Conservation (phyloP, 306 rosid genomes). For the Pyrus communis region DNA sequence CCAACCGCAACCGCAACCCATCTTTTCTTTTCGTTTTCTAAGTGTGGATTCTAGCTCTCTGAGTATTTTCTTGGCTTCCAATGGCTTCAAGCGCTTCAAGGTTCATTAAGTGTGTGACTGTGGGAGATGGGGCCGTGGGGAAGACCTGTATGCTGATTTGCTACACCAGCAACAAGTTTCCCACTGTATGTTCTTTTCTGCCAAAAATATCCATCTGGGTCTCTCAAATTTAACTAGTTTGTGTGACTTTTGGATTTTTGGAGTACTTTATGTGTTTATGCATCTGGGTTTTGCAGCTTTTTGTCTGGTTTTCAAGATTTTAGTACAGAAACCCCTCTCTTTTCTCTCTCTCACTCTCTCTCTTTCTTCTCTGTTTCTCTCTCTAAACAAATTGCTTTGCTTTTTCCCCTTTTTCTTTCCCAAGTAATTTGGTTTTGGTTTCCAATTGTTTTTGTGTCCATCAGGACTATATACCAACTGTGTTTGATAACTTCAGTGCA, state of each 20-base stretch:
- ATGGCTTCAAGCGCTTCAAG: constrained; percentile 81
- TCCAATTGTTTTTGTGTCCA: neutral
- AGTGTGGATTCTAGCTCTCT: neutral
- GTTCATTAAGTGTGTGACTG: constrained; percentile 89
- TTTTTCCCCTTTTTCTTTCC: neutral
- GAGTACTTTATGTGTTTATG: neutral
- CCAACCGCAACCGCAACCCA: constrained; percentile 18
- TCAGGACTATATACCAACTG: constrained; percentile 91
- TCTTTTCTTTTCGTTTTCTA: neutral
- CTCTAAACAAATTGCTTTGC: neutral
- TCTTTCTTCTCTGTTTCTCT: neutral
- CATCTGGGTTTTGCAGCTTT: constrained; percentile 35
- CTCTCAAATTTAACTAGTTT: constrained; percentile 3
- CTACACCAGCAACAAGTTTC: constrained; percentile 87
- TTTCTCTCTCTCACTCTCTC: neutral
- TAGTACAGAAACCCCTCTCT: neutral
- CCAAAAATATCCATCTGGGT: constrained; percentile 26
- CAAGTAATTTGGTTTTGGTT: neutral
- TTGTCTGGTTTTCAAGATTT: constrained; percentile 13
- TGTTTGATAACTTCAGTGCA: constrained; percentile 93
- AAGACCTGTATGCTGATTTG: constrained; percentile 94
- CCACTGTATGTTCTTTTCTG: constrained; percentile 50
- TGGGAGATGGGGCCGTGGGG: constrained; percentile 92
- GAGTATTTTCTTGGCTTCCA: constrained; percentile 18
- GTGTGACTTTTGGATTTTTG: neutral